Evolutionary conservation across 805 yeast species (phyloP), one percentile per base, ranked within the genome.

Genomic region (Diddensiella caesifluorescens): DNA sequence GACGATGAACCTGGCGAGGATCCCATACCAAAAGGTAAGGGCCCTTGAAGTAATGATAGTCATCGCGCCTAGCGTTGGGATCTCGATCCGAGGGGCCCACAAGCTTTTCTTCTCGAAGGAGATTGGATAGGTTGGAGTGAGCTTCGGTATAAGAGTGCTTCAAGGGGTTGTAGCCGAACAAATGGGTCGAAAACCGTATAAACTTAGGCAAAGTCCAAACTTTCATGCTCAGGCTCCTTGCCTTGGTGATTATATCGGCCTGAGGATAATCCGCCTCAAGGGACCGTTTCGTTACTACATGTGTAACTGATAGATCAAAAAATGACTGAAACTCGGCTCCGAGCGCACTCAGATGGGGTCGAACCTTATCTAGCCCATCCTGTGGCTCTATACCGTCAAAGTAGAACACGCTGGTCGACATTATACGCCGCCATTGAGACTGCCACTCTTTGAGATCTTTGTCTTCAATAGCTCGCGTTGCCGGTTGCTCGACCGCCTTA

Each of bases 131-230:
- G 27, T 23, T 4, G 28, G 41, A 10, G 22, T 31, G 25, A n/a
- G 23, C 27, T 15, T 40, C 41, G 18, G 25, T 33, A 13, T 26
- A 12, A n/a, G 41, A n/a, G 13, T 35, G 19, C 28, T 38, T 39
- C 12, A 29, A 5, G 5, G 47, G 45, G 20, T 23, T 27, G 29
- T 33, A 28, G 29, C 53, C 52, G 7, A 44, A 25, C 32, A 54
- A 34, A 59, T 84, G 77, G 47, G 71, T 74, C 60, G 88, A 70
- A 55, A 89, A 89, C 39, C 95, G 67, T 54, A 79, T 74, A 1
- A 89, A 87, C 61, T 89, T 90, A 42, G 86, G 95, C 54, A 76
- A 80, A 29, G 81, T 77, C 96, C 97, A 90, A 19, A 89, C 83
- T 60, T 89, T 86, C 60, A 83, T 74, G 46, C 76, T 77, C 39